Evolutionary conservation across 148 eudicot species (phyloP), one percentile per base, ranked within the genome.

Genomic region (Camellia japonica): DNA sequence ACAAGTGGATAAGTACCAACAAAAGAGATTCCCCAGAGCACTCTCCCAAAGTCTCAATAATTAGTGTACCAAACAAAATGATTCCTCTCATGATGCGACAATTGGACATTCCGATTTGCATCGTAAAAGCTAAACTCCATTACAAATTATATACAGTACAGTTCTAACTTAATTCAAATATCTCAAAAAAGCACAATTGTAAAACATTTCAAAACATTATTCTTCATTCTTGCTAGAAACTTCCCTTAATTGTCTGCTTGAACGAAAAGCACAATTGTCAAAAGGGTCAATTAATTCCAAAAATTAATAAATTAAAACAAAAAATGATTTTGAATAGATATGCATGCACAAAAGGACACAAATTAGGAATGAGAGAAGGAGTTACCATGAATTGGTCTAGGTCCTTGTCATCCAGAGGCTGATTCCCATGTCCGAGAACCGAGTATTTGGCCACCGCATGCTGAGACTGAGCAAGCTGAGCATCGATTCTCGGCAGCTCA

Each of bases 311-410:
- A 30, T 30, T 30, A 30, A 30, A 49, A 49, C 52, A 49, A 49
- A 49, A 49, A 49, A 49, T 30, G 66, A 66, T 66, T 64, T 12
- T 38, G 19, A 7, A 67, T 42, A 69, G 5, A 20, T 6, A 63
- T 63, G n/a, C 20, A 63, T 18, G 20, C 67, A 63, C 67, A 63
- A 15, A 46, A 58, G 12, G 61, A 49, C 61, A 3, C 61, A 58
- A 14, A 11, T 58, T 58, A 58, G 8, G 61, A 18, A 69, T 7
- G 51, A 71, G 9, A 6, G 30, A 55, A 12, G 11, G 59, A 49
- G 3, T 82, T 78, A 94, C 98, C 98, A 94, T 93, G 86, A 94
- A 94, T 52, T 91, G 97, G 84, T 94, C 94, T 55, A 94, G 95
- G 80, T 94, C 98, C 80, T 91, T 93, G 65, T 91, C 92, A 76